A percentile compares a stretch with the other conserved stretches of the same genome.
Evolutionary conservation across 2,329 filamentous ascomycete species (phyloP).

Genomic region (Aspergillus cejpii): DNA sequence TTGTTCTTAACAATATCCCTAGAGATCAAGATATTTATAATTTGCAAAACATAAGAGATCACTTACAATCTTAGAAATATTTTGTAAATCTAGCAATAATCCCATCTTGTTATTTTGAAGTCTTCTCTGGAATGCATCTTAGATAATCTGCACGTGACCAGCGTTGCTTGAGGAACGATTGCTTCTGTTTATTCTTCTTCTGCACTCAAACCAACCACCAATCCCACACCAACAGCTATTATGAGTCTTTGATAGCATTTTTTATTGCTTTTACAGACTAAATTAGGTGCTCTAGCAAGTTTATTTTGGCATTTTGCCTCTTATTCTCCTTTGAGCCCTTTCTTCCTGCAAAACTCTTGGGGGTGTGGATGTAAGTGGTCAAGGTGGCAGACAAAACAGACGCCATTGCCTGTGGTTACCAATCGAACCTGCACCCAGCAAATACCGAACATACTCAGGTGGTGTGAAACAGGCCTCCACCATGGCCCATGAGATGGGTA

Average conservation of each 20-base stretch:
- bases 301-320: not conserved
- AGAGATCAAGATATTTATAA: too few relatives aligned
- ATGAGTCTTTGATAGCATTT: constrained; percentile 19
- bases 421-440: constrained; percentile 19
- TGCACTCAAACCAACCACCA: constrained; percentile 12
- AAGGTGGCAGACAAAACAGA: constrained; percentile 25
- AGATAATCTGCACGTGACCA: constrained; percentile 29
- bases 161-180: constrained; percentile 40
- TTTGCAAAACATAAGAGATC: too few relatives aligned
- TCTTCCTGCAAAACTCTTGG: not conserved
- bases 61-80: too few relatives aligned
- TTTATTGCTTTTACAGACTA: constrained; percentile 6
- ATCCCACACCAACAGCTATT: constrained; percentile 16
- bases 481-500: constrained; percentile 33
- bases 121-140: constrained; percentile 18
- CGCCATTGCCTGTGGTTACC: constrained; percentile 26
- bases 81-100: too few relatives aligned
- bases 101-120: not conserved
- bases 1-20: too few relatives aligned
- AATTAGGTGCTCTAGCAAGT: constrained; percentile 11
- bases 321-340: not conserved
- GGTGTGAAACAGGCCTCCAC: constrained; percentile 13
- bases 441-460: constrained; percentile 12
- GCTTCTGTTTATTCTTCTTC: constrained; percentile 38
- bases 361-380: constrained; percentile 17